These are phyloP conservation scores for Chamaenerion angustifolium DNA, from an alignment of 345 rosid genomes.

Conservation along the genomic window DNA sequence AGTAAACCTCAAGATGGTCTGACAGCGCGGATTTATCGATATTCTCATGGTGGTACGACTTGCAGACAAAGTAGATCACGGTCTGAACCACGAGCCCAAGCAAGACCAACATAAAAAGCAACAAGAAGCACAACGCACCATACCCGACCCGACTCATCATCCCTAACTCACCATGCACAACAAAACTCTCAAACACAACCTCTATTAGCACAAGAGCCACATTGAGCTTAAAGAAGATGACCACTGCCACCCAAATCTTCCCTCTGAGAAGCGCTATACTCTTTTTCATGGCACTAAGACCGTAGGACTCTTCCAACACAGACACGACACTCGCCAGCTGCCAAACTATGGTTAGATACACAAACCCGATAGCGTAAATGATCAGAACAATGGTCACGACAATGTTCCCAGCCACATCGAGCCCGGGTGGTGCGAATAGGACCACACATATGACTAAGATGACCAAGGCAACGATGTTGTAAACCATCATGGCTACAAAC, in stretches of 20 bases:
- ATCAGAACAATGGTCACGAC: neutral
- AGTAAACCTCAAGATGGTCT: slow-evolving; percentile 39
- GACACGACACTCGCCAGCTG: slow-evolving; percentile 43
- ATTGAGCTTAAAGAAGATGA: slow-evolving; percentile 17
- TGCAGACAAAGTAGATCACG: slow-evolving; percentile 46
- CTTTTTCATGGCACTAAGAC: slow-evolving; percentile 35
- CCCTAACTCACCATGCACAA: slow-evolving; percentile 10
- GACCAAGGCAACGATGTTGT: slow-evolving; percentile 9
- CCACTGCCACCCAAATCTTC: slow-evolving; percentile 16
- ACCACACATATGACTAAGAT: slow-evolving; percentile 4
- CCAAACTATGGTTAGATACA: slow-evolving; percentile 32
- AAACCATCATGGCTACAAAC: slow-evolving; percentile 14
- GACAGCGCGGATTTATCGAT: slow-evolving; percentile 39
- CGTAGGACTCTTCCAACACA: slow-evolving; percentile 32
- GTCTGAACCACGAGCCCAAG: slow-evolving; percentile 32
- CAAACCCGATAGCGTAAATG: slow-evolving; percentile 15
- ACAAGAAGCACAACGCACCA: slow-evolving; percentile 21
- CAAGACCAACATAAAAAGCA: slow-evolving; percentile 17
- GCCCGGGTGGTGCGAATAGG: neutral
- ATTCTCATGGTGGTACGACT: slow-evolving; percentile 35
- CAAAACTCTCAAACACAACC: slow-evolving; percentile 12
- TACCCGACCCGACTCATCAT: slow-evolving; percentile 10
- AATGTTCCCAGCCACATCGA: neutral
- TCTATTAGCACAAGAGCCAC: slow-evolving; percentile 1
- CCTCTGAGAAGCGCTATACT: slow-evolving; percentile 28